Conservation (phyloP, 352 stramenopile species). For the Pythium rishiriense region DNA sequence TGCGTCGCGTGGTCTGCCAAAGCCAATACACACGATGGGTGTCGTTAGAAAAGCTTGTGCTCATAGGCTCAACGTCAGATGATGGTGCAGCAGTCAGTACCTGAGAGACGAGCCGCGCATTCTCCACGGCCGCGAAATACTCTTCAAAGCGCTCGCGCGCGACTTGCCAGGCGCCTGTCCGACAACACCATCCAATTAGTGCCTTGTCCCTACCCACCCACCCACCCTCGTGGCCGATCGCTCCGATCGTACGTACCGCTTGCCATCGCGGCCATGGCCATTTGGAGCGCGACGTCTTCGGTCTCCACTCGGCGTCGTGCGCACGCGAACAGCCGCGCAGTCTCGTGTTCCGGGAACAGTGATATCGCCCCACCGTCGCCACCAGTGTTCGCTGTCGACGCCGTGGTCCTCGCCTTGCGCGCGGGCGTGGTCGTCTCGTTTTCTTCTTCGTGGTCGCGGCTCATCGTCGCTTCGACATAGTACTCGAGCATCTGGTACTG, state of each 20-base stretch:
- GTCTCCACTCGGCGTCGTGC: background rate
- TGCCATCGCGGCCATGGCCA: conserved; percentile 17
- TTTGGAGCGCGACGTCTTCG: conserved; percentile 12
- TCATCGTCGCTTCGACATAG: conserved; percentile 30
- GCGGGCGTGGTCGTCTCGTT: no score
- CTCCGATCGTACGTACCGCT: conserved; percentile 21
- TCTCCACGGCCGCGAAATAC: conserved; percentile 12
- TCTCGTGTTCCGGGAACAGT: conserved; percentile 7
- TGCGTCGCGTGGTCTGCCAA: conserved; percentile 13
- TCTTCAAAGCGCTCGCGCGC: conserved; percentile 20
- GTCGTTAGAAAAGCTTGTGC: background rate
- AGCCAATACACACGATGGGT: background rate
- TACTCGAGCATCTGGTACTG: conserved; percentile 69
- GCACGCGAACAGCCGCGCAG: conserved; percentile 8
- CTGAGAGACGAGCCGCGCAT: background rate
- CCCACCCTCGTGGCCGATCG: no score
- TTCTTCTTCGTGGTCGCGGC: background rate
- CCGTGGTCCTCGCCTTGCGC: background rate
- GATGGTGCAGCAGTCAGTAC: no score
- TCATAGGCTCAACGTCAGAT: no score
- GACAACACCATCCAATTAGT: background rate
- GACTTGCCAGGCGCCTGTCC: conserved; percentile 17
- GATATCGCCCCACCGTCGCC: background rate
- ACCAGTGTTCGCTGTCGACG: background rate
- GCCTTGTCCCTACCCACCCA: background rate